These are phyloP conservation scores for Talaromyces nanjingensis DNA, from an alignment of 495 filamentous ascomycete genomes.

Conservation along the genomic window DNA sequence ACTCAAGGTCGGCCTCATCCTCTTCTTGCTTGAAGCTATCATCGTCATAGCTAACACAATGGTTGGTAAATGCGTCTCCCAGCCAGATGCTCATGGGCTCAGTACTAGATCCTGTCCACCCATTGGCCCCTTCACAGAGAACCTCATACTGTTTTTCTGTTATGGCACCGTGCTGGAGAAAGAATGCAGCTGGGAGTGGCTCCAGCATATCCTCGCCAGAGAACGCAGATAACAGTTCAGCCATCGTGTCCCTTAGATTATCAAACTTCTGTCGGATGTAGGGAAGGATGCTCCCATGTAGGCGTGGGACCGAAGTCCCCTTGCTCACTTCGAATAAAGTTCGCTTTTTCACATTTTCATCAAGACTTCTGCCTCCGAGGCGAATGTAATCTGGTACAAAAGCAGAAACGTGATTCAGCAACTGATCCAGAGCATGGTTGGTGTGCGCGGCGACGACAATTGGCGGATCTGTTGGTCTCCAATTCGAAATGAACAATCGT, in stretches of 20 bases:
- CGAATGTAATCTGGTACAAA: slow-evolving; percentile 66
- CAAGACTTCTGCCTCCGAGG: slow-evolving; percentile 69
- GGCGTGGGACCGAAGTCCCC: slow-evolving; percentile 12
- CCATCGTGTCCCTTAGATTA: slow-evolving; percentile 37
- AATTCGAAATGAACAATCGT: slow-evolving; percentile 58
- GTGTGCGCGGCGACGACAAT: slow-evolving; percentile 81
- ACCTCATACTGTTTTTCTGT: slow-evolving; percentile 53
- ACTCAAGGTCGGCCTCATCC: slow-evolving; percentile 60
- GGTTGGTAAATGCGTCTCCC: slow-evolving; percentile 36
- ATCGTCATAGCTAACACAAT: slow-evolving; percentile 28
- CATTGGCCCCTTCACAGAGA: slow-evolving; percentile 46
- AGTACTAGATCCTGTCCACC: slow-evolving; percentile 38
- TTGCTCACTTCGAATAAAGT: slow-evolving; percentile 58
- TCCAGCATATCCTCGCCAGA: slow-evolving; percentile 18
- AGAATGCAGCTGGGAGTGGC: slow-evolving; percentile 20
- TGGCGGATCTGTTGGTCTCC: slow-evolving; percentile 53
- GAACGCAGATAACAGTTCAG: slow-evolving; percentile 40
- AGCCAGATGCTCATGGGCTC: slow-evolving; percentile 60
- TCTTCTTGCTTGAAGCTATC: slow-evolving; percentile 43
- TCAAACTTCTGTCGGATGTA: slow-evolving; percentile 34
- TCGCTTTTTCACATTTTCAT: slow-evolving; percentile 55
- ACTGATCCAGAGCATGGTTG: slow-evolving; percentile 88
- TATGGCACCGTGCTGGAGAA: slow-evolving; percentile 51
- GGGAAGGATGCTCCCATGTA: slow-evolving; percentile 25
- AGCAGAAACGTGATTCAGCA: slow-evolving; percentile 58